phyloP scores from a whole-genome alignment of 2,329 filamentous ascomycete genomes.

The Clarireedia homoeocarpa region DNA sequence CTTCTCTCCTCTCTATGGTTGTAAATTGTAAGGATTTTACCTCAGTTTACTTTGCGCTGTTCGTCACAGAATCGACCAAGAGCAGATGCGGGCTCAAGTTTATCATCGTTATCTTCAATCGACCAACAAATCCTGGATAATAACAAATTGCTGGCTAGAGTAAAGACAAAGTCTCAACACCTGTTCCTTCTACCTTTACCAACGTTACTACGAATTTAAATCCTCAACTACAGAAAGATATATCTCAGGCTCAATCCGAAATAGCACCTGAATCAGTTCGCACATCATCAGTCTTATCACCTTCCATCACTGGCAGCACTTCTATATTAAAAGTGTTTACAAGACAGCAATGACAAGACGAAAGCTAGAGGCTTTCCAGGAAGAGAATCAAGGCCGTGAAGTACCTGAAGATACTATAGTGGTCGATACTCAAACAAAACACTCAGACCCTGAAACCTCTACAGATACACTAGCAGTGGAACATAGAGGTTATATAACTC shows the following conservation, averaged over 20 bases:
- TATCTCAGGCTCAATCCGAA: background rate
- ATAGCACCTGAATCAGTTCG: slow-evolving; percentile 13
- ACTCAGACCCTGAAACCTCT: too few species aligned
- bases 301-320: slow-evolving; percentile 10
- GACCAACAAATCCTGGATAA: slow-evolving; percentile 15
- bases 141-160: slow-evolving; percentile 4
- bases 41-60: too few species aligned
- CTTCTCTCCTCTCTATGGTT: too few species aligned
- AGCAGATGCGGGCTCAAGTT: slow-evolving; percentile 26
- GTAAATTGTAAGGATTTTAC: too few species aligned
- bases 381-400: too few species aligned
- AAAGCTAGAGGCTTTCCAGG: too few species aligned
- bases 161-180: slow-evolving; percentile 8
- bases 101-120: slow-evolving; percentile 31
- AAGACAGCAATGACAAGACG: background rate
- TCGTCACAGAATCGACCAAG: slow-evolving; percentile 8
- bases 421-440: too few species aligned
- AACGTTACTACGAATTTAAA: background rate
- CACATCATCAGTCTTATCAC: slow-evolving; percentile 10
- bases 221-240: background rate
- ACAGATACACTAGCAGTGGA: too few species aligned
- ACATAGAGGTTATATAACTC: too few species aligned
- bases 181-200: slow-evolving; percentile 12
- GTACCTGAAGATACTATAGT: too few species aligned
- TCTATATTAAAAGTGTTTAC: slow-evolving; percentile 3